These are phyloP conservation scores for Aspergillus panamensis DNA, from an alignment of 495 filamentous ascomycete species.

Conservation along the genomic window DNA sequence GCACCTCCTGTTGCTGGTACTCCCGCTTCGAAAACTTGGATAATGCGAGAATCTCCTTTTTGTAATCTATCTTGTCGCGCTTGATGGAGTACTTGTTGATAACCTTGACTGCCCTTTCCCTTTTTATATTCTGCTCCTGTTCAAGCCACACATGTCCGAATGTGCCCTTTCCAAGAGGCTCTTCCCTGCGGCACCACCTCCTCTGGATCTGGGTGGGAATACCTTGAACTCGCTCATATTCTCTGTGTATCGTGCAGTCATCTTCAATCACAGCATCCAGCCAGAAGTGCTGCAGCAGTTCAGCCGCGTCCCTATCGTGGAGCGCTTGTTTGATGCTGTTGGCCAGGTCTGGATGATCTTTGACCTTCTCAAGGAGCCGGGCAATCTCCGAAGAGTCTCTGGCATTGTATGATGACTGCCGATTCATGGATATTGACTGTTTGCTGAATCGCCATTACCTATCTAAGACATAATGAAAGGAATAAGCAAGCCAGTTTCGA, in stretches of 20 bases:
- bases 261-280: not conserved
- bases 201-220: not conserved
- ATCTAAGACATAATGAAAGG: too few relatives aligned
- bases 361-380: not conserved
- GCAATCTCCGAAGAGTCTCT: too few relatives aligned
- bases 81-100: not conserved
- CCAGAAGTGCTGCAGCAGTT: not conserved
- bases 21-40: constrained; percentile 1
- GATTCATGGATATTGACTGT: too few relatives aligned
- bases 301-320: not conserved
- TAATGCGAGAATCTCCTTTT: constrained; percentile 1
- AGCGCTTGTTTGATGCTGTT: not conserved
- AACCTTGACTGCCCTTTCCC: not conserved
- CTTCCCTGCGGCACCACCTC: not conserved
- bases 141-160: not conserved
- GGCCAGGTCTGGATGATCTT: not conserved
- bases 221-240: not conserved
- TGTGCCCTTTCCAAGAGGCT: not conserved
- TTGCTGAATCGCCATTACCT: too few relatives aligned
- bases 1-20: constrained; percentile 3
- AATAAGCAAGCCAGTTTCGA: too few relatives aligned
- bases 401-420: too few relatives aligned
- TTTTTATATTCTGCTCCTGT: not conserved
- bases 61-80: not conserved
- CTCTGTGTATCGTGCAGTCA: not conserved